Evolutionary conservation across 495 filamentous ascomycete genomes (phyloP).

Genomic region (Penicillium maclennaniae): DNA sequence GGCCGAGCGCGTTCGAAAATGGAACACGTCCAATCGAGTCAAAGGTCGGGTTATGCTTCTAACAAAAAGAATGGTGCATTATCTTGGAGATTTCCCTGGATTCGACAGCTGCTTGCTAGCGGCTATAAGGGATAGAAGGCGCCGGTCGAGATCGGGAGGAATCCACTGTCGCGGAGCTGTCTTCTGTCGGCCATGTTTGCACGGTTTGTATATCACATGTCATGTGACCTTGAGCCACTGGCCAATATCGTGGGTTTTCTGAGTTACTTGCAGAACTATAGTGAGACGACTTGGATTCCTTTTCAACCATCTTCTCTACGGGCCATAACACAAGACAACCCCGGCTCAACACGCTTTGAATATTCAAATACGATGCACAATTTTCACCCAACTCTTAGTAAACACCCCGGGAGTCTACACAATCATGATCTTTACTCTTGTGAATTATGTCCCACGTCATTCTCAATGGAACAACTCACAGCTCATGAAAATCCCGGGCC

Average conservation of each 20-base stretch:
- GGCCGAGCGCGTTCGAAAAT: slow-evolving; percentile 7
- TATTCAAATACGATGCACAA: not conserved
- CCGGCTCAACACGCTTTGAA: not conserved
- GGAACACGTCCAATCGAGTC: slow-evolving; percentile 10
- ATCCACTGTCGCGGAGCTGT: not conserved
- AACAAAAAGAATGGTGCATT: not conserved
- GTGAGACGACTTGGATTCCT: not conserved
- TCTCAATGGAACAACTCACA: not conserved
- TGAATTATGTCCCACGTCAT: no score
- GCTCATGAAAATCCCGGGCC: not conserved
- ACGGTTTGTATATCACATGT: not conserved
- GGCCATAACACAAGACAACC: not conserved
- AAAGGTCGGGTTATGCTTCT: not conserved
- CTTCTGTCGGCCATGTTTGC: not conserved
- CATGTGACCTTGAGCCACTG: not conserved
- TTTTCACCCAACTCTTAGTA: not conserved
- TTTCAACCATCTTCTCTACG: not conserved
- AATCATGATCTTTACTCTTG: no score
- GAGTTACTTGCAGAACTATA: not conserved
- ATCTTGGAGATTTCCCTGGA: not conserved
- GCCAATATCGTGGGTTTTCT: not conserved
- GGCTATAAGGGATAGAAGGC: not conserved
- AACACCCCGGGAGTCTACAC: no score
- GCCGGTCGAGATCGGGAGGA: not conserved
- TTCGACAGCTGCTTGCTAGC: not conserved